These are phyloP conservation scores for Leucocoprinus gongylophorus DNA, from an alignment of 1,284 basidiomycete genomes.

Conservation along the genomic window DNA sequence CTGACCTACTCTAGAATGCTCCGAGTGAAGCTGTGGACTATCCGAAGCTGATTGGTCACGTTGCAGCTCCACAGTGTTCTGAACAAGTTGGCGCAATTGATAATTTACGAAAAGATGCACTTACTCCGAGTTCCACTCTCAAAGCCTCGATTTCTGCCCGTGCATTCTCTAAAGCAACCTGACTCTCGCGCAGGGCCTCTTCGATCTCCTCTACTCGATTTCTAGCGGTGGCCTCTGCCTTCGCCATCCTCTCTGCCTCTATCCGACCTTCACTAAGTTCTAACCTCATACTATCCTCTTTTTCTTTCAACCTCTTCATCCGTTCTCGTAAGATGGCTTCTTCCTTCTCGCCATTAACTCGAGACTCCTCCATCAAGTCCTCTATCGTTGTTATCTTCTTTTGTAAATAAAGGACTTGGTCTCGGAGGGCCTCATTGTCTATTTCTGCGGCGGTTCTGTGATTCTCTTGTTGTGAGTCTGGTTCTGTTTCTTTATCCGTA, in stretches of 20 bases:
- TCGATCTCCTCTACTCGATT: constrained; percentile 75
- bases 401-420: constrained; percentile 83
- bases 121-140: constrained; percentile 69
- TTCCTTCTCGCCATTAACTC: constrained; percentile 66
- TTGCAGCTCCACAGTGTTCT: constrained; percentile 2
- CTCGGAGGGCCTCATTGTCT: constrained; percentile 86
- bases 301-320: constrained; percentile 67
- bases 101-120: constrained; percentile 23
- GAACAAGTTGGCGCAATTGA: not conserved
- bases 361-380: constrained; percentile 80
- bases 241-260: constrained; percentile 56
- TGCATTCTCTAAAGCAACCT: constrained; percentile 86
- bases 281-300: constrained; percentile 64
- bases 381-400: constrained; percentile 72
- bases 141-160: constrained; percentile 85
- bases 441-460: constrained; percentile 67
- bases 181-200: constrained; percentile 83
- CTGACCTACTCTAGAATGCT: constrained; percentile 2
- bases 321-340: constrained; percentile 59
- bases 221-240: constrained; percentile 57
- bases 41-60: not conserved
- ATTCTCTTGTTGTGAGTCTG: constrained; percentile 26
- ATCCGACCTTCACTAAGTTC: constrained; percentile 59
- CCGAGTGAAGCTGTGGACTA: not conserved
- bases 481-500: constrained; percentile 16